Percentiles rank a stretch among this genome's conserved stretches.
These are phyloP conservation scores for Neurospora sp. DNA, from an alignment of 495 filamentous ascomycete genomes.

Conservation along the genomic window DNA sequence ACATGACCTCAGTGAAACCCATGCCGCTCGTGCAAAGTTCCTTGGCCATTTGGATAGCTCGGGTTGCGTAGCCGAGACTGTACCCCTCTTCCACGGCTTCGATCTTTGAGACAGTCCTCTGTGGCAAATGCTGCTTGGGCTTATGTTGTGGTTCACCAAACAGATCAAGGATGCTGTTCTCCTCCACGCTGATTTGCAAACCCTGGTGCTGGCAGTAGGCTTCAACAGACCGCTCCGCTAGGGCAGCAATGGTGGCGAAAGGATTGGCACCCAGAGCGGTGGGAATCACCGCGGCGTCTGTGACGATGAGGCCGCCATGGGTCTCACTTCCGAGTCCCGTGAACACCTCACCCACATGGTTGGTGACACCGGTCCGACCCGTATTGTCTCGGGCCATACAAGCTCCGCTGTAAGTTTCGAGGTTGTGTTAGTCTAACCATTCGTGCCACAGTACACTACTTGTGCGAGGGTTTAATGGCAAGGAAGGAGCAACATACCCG, in stretches of 20 bases:
- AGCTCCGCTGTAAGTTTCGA: constrained; percentile 34
- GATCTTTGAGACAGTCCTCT: constrained; percentile 4
- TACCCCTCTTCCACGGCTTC: constrained; percentile 19
- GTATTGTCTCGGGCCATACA: constrained; percentile 52
- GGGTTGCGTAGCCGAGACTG: constrained; percentile 25
- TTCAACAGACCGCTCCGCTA: constrained; percentile 53
- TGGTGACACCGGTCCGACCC: constrained; percentile 49
- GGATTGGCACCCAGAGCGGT: constrained; percentile 58
- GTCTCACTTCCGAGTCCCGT: constrained; percentile 40
- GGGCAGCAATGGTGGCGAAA: constrained; percentile 59
- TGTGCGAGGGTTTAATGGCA: background rate
- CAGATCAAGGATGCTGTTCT: constrained; percentile 41
- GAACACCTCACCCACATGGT: constrained; percentile 52
- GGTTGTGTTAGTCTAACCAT: constrained; percentile 5
- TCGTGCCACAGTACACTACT: constrained; percentile 4
- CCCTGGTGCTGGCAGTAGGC: constrained; percentile 29
- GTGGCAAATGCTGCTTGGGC: constrained; percentile 1
- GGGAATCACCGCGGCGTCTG: constrained; percentile 54
- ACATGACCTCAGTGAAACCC: constrained; percentile 56
- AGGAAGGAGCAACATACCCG: constrained; percentile 28
- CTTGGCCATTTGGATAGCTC: constrained; percentile 32
- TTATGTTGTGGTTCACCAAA: constrained; percentile 31
- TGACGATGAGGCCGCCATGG: constrained; percentile 49
- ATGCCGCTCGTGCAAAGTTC: constrained; percentile 38
- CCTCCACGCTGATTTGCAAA: constrained; percentile 39